phyloP scores from a whole-genome alignment of 257 asterid species.

The Solanum dulcamara region DNA sequence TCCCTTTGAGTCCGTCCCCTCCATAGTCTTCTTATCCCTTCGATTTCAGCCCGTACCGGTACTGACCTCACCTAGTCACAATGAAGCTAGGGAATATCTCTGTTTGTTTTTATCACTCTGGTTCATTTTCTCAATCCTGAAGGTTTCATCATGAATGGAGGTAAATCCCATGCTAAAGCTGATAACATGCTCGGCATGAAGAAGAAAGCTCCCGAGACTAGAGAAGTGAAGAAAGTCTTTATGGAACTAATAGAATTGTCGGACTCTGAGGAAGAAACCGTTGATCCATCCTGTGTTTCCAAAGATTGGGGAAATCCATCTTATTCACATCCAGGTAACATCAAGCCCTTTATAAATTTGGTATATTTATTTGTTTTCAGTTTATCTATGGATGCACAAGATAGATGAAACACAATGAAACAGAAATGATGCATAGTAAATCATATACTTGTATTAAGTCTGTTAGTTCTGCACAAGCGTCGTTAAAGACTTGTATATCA shows the following conservation, averaged over 20 bases:
- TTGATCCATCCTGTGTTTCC: not conserved
- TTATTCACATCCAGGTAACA: not conserved
- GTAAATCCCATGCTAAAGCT: conserved; percentile 45
- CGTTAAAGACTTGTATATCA: not conserved
- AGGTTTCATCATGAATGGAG: conserved; percentile 51
- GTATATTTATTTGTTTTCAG: not conserved
- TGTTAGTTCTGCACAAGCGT: not conserved
- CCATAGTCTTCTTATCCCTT: not conserved
- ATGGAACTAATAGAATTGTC: not conserved
- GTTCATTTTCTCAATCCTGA: not conserved
- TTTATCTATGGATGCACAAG: not conserved
- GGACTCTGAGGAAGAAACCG: not conserved
- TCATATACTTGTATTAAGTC: not conserved
- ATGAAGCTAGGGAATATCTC: not conserved
- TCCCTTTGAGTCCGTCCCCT: not conserved
- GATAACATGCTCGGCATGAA: conserved; percentile 56
- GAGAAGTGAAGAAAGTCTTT: not conserved
- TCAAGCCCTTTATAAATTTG: not conserved
- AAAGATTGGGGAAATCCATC: not conserved
- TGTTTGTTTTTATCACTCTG: not conserved
- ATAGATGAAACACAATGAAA: not conserved
- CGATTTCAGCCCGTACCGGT: not conserved
- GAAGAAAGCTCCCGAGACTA: conserved; percentile 35
- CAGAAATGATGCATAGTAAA: not conserved
- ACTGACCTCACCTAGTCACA: not conserved